Conservation (phyloP, 306 rosid genomes). For the Corylus americana region DNA sequence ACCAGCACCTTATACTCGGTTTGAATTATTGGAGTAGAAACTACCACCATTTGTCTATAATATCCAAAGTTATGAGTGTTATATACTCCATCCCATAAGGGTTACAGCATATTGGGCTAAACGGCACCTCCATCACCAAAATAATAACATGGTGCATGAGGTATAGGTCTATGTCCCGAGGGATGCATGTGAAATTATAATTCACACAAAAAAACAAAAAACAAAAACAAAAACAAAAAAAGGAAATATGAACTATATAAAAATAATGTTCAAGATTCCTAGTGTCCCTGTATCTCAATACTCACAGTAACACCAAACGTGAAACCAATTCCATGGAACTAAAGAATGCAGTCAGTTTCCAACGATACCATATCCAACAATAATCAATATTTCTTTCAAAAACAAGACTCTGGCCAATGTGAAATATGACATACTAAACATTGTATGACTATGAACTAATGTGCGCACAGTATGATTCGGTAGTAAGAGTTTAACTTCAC, state of each 20-base stretch:
- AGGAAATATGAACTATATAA: no score
- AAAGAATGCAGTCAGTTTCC: neutral
- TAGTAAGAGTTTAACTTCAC: neutral
- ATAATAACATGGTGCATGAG: neutral
- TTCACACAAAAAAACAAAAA: no score
- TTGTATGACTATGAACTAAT: neutral
- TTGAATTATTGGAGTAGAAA: neutral
- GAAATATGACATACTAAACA: neutral
- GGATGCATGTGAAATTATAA: no score
- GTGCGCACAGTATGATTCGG: neutral
- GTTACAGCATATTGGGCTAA: neutral
- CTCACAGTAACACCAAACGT: neutral
- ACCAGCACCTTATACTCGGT: neutral
- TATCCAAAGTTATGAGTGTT: neutral
- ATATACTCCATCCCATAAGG: neutral
- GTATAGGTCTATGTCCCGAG: no score
- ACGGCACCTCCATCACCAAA: neutral
- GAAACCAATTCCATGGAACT: neutral
- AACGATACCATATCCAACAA: neutral
- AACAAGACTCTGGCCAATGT: neutral
- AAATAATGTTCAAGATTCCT: neutral
- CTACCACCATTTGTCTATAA: neutral
- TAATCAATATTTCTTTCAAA: neutral
- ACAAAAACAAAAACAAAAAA: no score
- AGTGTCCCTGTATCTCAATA: neutral